Conservation (phyloP, 352 stramenopile genomes). For the Phytophthora aleatoria region DNA sequence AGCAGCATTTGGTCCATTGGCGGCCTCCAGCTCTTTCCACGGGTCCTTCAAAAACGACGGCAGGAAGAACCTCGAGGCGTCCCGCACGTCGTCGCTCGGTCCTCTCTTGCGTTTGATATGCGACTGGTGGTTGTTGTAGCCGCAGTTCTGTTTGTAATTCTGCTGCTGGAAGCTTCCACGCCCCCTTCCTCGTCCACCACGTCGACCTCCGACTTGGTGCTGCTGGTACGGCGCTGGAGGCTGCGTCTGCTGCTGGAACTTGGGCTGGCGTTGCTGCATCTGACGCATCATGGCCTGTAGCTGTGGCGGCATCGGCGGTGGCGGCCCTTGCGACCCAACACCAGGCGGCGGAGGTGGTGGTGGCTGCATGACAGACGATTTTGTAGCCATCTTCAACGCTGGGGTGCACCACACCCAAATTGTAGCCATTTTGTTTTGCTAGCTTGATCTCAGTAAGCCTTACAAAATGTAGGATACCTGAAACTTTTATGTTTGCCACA, state of each 20-base stretch:
- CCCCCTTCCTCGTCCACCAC: slow-evolving; percentile 22
- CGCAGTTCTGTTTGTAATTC: slow-evolving; percentile 22
- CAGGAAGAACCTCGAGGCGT: slow-evolving; percentile 62
- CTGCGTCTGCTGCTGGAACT: slow-evolving; percentile 36
- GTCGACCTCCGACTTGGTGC: slow-evolving; percentile 21
- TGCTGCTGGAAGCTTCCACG: slow-evolving; percentile 33
- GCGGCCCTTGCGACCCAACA: background rate
- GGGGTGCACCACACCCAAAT: background rate
- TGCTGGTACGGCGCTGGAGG: slow-evolving; percentile 12
- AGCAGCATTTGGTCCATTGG: background rate
- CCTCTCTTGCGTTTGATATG: slow-evolving; percentile 57
- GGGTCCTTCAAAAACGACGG: slow-evolving; percentile 72
- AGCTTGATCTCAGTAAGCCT: background rate
- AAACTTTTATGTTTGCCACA: slow-evolving; percentile 1
- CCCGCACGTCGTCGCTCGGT: slow-evolving; percentile 45
- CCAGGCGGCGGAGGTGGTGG: slow-evolving; percentile 25
- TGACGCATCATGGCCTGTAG: slow-evolving; percentile 62
- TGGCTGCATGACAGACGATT: slow-evolving; percentile 15
- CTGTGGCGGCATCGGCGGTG: slow-evolving; percentile 46
- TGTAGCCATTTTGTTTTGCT: background rate
- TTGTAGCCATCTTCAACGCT: background rate
- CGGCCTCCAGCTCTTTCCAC: slow-evolving; percentile 48
- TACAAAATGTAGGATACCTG: background rate
- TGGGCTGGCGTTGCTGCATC: slow-evolving; percentile 50
- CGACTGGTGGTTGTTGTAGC: slow-evolving; percentile 8